Evolutionary conservation across 768 basidiomycete genomes (phyloP).

Genomic region (Lentinula guzmanii): DNA sequence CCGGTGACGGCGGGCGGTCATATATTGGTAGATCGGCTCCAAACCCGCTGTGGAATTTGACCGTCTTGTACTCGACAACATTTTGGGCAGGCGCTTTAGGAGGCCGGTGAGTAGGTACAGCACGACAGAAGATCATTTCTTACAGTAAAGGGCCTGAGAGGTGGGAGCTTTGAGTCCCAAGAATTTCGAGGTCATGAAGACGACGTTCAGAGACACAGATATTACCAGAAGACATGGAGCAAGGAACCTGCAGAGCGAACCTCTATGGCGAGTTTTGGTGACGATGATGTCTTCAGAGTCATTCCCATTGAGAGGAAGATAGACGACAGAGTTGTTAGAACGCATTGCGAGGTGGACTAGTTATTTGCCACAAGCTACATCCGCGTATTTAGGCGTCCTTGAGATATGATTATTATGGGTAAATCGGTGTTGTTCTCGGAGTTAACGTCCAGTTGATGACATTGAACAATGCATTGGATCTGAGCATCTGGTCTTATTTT

Average conservation of each 20-base stretch:
- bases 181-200: neutral
- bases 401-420: neutral
- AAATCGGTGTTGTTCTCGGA: neutral
- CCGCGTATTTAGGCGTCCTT: neutral
- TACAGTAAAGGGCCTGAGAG: slow-evolving; percentile 6
- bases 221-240: neutral
- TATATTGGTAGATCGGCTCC: slow-evolving; percentile 14
- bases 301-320: slow-evolving; percentile 1
- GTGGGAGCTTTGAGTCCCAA: neutral
- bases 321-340: neutral
- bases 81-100: slow-evolving; percentile 16
- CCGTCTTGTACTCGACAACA: slow-evolving; percentile 13
- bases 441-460: neutral
- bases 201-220: neutral
- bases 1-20: slow-evolving; percentile 16
- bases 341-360: neutral
- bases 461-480: neutral
- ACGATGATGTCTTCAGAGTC: neutral
- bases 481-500: neutral
- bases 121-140: neutral
- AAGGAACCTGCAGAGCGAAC: neutral
- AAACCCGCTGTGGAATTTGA: slow-evolving; percentile 18
- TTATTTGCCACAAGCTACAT: neutral
- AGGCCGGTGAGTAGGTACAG: neutral
- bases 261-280: neutral